Evolutionary conservation across 352 stramenopile species (phyloP).

Genomic region (Globisporangium viniferum): DNA sequence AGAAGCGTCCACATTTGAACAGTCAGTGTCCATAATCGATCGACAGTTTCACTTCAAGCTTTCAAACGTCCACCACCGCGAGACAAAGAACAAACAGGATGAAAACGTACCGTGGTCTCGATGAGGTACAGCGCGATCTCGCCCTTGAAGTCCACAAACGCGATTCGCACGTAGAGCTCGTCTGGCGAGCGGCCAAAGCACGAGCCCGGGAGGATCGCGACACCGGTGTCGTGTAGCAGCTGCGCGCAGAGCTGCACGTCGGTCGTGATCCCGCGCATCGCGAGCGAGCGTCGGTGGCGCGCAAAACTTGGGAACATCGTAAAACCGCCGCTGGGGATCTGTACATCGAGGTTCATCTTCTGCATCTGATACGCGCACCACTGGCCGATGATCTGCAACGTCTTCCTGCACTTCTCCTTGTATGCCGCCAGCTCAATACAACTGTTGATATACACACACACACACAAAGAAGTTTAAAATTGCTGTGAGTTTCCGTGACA

Average conservation of each 20-base stretch:
- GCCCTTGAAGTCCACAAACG: constrained; percentile 88
- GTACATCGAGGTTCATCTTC: constrained; percentile 82
- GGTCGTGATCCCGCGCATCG: constrained; percentile 57
- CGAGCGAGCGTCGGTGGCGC: constrained; percentile 60
- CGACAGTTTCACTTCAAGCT: not conserved
- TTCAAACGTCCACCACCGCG: not conserved
- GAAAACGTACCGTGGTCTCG: constrained; percentile 72
- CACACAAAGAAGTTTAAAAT: not conserved
- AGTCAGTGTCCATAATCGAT: not conserved
- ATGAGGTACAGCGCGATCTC: constrained; percentile 86
- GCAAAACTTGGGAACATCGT: constrained; percentile 85
- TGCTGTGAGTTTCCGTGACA: not conserved
- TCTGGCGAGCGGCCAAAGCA: constrained; percentile 73
- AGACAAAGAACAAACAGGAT: not conserved
- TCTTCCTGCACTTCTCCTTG: constrained; percentile 82
- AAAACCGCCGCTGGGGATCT: constrained; percentile 73
- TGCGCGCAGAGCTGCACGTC: constrained; percentile 74
- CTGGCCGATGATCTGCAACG: constrained; percentile 73
- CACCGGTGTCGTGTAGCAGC: constrained; percentile 79
- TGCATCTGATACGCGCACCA: constrained; percentile 84
- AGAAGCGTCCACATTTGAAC: not conserved
- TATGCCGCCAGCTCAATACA: constrained; percentile 76
- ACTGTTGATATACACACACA: constrained; percentile 23
- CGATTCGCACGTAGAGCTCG: constrained; percentile 78
- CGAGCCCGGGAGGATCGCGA: constrained; percentile 82